Evolutionary conservation across 306 rosid genomes (phyloP).

Genomic region (Adenanthera pavonina): DNA sequence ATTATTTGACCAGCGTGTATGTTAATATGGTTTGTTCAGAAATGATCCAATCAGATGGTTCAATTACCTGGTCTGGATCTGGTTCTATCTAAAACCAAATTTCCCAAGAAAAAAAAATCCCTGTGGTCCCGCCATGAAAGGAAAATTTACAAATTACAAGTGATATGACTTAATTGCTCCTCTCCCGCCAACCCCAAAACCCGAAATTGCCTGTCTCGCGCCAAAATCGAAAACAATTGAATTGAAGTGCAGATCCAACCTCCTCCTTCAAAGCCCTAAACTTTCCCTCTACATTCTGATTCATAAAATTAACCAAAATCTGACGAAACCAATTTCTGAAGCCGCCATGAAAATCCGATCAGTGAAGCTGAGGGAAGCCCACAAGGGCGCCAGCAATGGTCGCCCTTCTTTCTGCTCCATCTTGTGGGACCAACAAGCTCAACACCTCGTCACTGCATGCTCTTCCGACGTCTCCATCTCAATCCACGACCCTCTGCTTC

Average conservation of each 20-base stretch:
- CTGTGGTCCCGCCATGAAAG: too few species aligned
- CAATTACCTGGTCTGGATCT: too few species aligned
- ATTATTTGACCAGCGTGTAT: too few species aligned
- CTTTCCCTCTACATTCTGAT: neutral
- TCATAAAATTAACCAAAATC: neutral
- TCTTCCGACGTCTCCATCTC: constrained; percentile 69
- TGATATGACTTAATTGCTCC: neutral
- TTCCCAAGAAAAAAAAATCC: too few species aligned
- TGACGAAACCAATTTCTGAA: neutral
- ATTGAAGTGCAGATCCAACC: neutral
- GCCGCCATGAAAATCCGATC: constrained; percentile 77
- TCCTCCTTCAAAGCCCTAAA: neutral
- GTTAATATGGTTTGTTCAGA: too few species aligned
- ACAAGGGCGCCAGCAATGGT: constrained; percentile 56
- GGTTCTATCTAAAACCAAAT: too few species aligned
- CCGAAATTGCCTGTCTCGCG: constrained; percentile 42
- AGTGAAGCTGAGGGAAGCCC: constrained; percentile 87
- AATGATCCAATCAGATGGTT: too few species aligned
- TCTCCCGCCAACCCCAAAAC: constrained; percentile 49
- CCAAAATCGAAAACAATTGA: constrained; percentile 35
- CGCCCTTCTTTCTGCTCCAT: constrained; percentile 80
- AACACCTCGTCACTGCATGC: constrained; percentile 75
- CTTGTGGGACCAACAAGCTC: constrained; percentile 84
- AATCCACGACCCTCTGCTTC: constrained; percentile 76
- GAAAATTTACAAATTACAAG: too few species aligned